Base-by-base conservation (phyloP, 345 rosid species). In the Toxicodendron radicans region DNA sequence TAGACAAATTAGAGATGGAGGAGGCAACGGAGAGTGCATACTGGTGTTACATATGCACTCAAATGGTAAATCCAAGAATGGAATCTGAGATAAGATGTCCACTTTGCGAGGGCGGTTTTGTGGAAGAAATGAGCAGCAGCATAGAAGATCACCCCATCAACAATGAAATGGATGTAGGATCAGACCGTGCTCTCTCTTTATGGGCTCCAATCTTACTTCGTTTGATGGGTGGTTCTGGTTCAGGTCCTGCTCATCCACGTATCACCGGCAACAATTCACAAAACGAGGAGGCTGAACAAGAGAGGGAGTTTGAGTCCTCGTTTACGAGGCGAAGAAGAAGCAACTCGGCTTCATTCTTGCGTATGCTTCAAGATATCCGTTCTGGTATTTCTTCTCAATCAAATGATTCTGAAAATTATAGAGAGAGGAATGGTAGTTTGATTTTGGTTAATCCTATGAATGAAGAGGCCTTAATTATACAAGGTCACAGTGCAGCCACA, bases 21-120 rank as follows among this genome's bases (percentile, higher is more conserved):
- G 95, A 87, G 66, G 66, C 85, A 69, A 80, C 66, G 82, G 76
- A 76, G 14, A 72, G 80, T 59, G 82, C 75, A 17, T 88, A 79
- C 43, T 94, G 98, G 90, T 91, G 95, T 78, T 81, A 91, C 85
- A 63, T 83, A 76, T 91, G 91, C 67, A 81, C 81, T 48, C 87
- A 66, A 38, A 65, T 75, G 64, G 92, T 93, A 76, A 80, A 64
- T 62, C 92, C 89, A 12, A 43, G 67, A 2, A 64, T 63, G 45
- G 93, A 76, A 66, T 81, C 48, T 32, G 86, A 80, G 16, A 61
- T 80, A 69, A 80, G 78, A 75, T 94, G 92, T 79, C 87, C 89
- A 10, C 73, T 79, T 16, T 88, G 97, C n/a, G 83, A 81, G 13
- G 65, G 80, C 68, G 88, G 90, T 23, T 90, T 86, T 27, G 76